phyloP scores from a whole-genome alignment of 2,329 filamentous ascomycete genomes.

The Trichoderma pleuroti region DNA sequence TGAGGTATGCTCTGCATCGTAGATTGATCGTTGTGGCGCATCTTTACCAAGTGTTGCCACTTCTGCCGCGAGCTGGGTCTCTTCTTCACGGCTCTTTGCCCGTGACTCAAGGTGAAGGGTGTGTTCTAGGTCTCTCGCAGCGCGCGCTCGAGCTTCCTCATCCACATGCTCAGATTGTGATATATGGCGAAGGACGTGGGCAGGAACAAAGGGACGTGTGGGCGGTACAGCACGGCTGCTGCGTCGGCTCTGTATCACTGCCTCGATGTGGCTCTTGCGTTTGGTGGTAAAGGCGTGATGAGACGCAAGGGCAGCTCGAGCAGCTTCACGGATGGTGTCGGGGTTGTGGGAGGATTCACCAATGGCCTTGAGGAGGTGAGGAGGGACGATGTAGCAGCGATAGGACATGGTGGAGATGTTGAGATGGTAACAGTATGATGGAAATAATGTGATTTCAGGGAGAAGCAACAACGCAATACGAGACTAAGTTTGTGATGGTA shows the following conservation, averaged over 20 bases:
- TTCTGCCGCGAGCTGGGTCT: neutral
- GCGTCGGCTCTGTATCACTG: slow-evolving; percentile 34
- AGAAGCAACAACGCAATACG: neutral
- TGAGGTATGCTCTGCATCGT: slow-evolving; percentile 40
- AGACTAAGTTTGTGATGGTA: neutral
- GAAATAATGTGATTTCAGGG: neutral
- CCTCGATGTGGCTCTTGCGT: slow-evolving; percentile 35
- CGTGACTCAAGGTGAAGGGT: slow-evolving; percentile 28
- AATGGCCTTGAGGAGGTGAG: slow-evolving; percentile 44
- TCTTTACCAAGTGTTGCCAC: slow-evolving; percentile 23
- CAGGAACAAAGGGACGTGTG: slow-evolving; percentile 37
- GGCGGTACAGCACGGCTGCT: slow-evolving; percentile 20
- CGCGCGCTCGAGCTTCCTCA: slow-evolving; percentile 36
- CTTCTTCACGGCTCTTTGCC: slow-evolving; percentile 22
- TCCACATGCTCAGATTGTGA: slow-evolving; percentile 38
- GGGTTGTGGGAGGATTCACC: slow-evolving; percentile 38
- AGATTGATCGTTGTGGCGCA: slow-evolving; percentile 41
- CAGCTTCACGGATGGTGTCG: slow-evolving; percentile 35
- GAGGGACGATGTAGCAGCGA: slow-evolving; percentile 43
- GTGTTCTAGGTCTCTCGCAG: slow-evolving; percentile 40
- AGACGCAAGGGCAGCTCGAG: slow-evolving; percentile 34
- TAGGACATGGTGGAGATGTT: slow-evolving; percentile 21
- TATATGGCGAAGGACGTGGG: slow-evolving; percentile 38
- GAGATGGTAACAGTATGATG: neutral
- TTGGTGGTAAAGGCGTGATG: slow-evolving; percentile 31